phyloP scores from a whole-genome alignment of 805 yeast genomes.

The Sugiyamaella mastotermitis region DNA sequence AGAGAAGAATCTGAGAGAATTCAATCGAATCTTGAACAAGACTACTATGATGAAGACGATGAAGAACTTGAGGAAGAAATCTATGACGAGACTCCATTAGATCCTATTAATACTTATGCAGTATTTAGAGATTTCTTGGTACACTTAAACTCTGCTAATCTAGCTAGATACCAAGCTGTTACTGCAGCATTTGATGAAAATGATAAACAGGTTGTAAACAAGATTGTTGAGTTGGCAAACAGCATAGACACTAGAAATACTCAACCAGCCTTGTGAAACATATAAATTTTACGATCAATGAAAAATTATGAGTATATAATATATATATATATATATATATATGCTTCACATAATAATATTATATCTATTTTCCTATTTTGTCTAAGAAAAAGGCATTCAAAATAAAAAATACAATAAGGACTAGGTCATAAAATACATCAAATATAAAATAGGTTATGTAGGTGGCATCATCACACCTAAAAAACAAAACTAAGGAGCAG shows the following conservation, averaged over 20 bases:
- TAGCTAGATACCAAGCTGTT: conserved; percentile 42
- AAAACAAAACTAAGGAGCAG: too few relatives aligned
- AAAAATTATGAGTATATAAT: too few relatives aligned
- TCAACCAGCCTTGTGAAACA: neutral
- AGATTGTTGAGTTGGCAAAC: conserved; percentile 26
- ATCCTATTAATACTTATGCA: conserved; percentile 63
- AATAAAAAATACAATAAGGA: too few relatives aligned
- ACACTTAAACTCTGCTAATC: conserved; percentile 43
- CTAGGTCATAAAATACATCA: too few relatives aligned
- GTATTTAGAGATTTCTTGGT: conserved; percentile 54
- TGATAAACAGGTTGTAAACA: conserved; percentile 32
- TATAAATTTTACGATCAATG: too few relatives aligned
- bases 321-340: too few relatives aligned
- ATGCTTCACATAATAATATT: too few relatives aligned
- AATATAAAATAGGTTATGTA: too few relatives aligned
- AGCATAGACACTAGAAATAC: neutral
- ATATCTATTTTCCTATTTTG: too few relatives aligned
- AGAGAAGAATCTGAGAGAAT: conserved; percentile 28
- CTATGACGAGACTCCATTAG: conserved; percentile 71
- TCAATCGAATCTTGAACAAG: conserved; percentile 13
- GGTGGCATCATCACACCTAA: too few relatives aligned
- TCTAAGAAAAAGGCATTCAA: too few relatives aligned
- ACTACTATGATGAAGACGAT: conserved; percentile 39
- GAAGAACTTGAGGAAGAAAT: conserved; percentile 83
- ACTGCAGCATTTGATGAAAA: conserved; percentile 36